A percentile compares a stretch with the other conserved stretches of the same genome.
These are phyloP conservation scores for Articulospora tetracladia DNA, from an alignment of 495 filamentous ascomycete genomes.

Conservation along the genomic window DNA sequence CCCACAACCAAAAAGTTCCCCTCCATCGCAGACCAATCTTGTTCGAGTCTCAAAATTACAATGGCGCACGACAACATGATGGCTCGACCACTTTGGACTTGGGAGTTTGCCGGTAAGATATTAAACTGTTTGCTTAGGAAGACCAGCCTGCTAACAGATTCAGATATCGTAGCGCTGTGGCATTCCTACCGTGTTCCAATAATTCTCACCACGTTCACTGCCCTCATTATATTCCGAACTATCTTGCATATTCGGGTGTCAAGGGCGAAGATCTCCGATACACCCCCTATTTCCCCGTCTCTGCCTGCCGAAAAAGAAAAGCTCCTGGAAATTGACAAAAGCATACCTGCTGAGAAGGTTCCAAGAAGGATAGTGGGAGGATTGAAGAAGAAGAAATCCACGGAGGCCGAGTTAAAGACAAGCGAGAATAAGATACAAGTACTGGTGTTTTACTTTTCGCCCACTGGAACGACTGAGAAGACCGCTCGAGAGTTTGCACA, in stretches of 20 bases:
- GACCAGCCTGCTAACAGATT: neutral
- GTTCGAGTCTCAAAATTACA: neutral
- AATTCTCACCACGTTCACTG: slow-evolving; percentile 37
- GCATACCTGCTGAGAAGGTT: slow-evolving; percentile 17
- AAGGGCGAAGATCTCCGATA: slow-evolving; percentile 19
- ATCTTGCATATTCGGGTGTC: slow-evolving; percentile 34
- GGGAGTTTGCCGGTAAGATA: slow-evolving; percentile 16
- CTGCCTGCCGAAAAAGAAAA: slow-evolving; percentile 16
- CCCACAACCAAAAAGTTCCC: slow-evolving; percentile 8
- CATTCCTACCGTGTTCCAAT: slow-evolving; percentile 49
- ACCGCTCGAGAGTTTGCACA: slow-evolving; percentile 56
- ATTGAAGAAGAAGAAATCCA: slow-evolving; percentile 29
- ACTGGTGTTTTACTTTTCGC: slow-evolving; percentile 81
- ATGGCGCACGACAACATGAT: slow-evolving; percentile 7
- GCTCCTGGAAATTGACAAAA: slow-evolving; percentile 13
- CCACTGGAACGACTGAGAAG: slow-evolving; percentile 75
- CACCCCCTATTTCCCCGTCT: slow-evolving; percentile 27
- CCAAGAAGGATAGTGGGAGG: slow-evolving; percentile 49
- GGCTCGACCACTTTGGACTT: slow-evolving; percentile 4
- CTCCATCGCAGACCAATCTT: neutral
- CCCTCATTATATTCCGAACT: slow-evolving; percentile 34
- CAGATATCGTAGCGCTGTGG: slow-evolving; percentile 51
- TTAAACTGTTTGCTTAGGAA: neutral
- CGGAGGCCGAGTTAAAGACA: slow-evolving; percentile 11
- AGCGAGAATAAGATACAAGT: slow-evolving; percentile 56